Evolutionary conservation across 176 grass and related monocot species (phyloP).

Genomic region (Phyllostachys edulis): DNA sequence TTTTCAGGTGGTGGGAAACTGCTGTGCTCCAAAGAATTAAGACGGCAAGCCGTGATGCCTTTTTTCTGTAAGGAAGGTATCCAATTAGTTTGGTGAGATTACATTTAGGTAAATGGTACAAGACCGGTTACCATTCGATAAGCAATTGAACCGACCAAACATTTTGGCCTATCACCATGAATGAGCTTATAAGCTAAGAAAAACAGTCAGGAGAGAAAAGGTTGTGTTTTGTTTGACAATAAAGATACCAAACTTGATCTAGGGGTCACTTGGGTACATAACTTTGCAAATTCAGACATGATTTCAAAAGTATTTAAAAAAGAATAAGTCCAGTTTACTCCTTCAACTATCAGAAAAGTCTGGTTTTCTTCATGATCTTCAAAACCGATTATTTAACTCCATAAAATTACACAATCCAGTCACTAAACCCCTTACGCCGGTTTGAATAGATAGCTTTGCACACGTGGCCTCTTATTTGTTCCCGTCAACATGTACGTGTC

Average conservation of each 20-base stretch:
- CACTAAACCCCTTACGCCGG: too few relatives aligned
- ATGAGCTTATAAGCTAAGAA: background rate
- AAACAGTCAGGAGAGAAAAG: background rate
- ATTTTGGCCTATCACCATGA: background rate
- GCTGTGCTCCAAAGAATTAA: background rate
- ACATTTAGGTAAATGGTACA: background rate
- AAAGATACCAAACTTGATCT: background rate
- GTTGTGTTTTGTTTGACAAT: background rate
- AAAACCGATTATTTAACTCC: too few relatives aligned
- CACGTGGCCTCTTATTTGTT: too few relatives aligned
- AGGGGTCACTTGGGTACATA: background rate
- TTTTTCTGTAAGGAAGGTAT: background rate
- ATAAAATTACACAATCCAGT: too few relatives aligned
- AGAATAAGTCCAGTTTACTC: too few relatives aligned
- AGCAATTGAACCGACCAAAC: background rate
- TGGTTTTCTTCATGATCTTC: too few relatives aligned
- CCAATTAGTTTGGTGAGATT: too few relatives aligned
- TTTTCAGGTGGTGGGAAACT: conserved; percentile 1
- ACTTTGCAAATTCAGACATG: background rate
- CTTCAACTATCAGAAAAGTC: too few relatives aligned
- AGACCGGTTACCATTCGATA: background rate
- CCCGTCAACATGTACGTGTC: too few relatives aligned
- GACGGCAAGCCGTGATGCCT: background rate
- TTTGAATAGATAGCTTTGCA: too few relatives aligned
- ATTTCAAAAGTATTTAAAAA: background rate